These are phyloP conservation scores for Boletus vermiculosoides DNA, from an alignment of 768 basidiomycete species.

Conservation along the genomic window DNA sequence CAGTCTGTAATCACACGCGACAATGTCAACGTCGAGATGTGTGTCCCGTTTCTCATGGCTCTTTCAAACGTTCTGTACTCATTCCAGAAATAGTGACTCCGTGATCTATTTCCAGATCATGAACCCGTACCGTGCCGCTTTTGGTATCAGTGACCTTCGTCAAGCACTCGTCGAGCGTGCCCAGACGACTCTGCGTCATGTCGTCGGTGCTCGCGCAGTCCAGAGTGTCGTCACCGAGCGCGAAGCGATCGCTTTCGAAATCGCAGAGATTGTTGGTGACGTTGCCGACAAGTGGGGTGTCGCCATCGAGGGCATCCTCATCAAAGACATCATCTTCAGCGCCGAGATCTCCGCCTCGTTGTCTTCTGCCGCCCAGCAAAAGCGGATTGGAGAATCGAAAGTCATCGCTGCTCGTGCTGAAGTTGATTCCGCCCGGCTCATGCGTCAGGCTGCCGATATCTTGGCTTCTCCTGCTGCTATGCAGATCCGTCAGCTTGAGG, in stretches of 20 bases:
- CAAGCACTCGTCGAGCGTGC: constrained; percentile 81
- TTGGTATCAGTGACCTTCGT: constrained; percentile 88
- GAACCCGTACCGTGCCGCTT: constrained; percentile 91
- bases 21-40: constrained; percentile 95
- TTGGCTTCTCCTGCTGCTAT: constrained; percentile 93
- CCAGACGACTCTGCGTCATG: constrained; percentile 95
- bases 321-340: constrained; percentile 93
- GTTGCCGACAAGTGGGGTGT: constrained; percentile 97
- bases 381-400: constrained; percentile 95
- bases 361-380: constrained; percentile 94
- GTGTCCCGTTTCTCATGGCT: constrained; percentile 12
- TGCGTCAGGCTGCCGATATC: constrained; percentile 97
- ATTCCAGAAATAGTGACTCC: constrained; percentile 59
- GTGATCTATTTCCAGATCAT: constrained; percentile 92
- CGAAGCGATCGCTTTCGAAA: constrained; percentile 94
- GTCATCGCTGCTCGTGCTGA: constrained; percentile 95
- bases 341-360: constrained; percentile 86
- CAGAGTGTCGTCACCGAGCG: constrained; percentile 96
- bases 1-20: constrained; percentile 93
- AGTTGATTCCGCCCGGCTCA: constrained; percentile 91
- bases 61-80: background rate
- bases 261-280: constrained; percentile 93
- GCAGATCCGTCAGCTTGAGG: constrained; percentile 97
- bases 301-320: constrained; percentile 91
- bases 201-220: constrained; percentile 93